Percentiles rank a stretch among this genome's conserved stretches.
Conservation (phyloP, 2,329 filamentous ascomycete species). For the Monilinia laxa region DNA sequence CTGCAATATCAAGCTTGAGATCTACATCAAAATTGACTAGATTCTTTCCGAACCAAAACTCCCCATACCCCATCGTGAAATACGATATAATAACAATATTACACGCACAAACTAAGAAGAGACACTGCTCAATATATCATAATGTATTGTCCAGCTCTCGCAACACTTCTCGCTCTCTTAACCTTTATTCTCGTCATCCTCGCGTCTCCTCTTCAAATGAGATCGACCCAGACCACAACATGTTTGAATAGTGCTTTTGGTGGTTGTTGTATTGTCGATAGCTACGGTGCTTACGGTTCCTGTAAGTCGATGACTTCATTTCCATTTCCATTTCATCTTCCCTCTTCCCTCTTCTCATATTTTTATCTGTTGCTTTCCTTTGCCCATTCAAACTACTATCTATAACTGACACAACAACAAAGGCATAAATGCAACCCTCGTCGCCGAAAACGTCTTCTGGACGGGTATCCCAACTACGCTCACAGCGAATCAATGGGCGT, state of each 20-base stretch:
- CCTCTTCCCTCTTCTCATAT: not conserved
- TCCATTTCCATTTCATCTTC: too few species aligned
- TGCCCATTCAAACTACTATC: not conserved
- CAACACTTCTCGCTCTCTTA: not conserved
- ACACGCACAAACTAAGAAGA: not conserved
- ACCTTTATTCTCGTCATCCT: not conserved
- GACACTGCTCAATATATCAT: too few species aligned
- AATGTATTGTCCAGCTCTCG: not conserved
- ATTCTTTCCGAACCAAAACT: too few species aligned
- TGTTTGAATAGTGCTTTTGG: conserved; percentile 23
- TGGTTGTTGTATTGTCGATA: conserved; percentile 14
- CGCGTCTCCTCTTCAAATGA: not conserved
- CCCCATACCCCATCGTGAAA: not conserved
- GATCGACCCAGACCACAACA: conserved; percentile 17
- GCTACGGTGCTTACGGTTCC: not conserved
- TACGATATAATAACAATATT: not conserved
- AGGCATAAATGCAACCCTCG: conserved; percentile 19
- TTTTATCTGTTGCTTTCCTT: too few species aligned
- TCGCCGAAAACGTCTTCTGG: conserved; percentile 2
- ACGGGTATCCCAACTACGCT: not conserved
- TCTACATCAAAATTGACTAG: not conserved
- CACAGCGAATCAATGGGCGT: conserved; percentile 19
- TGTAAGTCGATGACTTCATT: not conserved
- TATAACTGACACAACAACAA: not conserved
- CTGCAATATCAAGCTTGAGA: not conserved